These are phyloP conservation scores for Diaporthe sp. DNA, from an alignment of 2,329 filamentous ascomycete species.

Conservation along the genomic window DNA sequence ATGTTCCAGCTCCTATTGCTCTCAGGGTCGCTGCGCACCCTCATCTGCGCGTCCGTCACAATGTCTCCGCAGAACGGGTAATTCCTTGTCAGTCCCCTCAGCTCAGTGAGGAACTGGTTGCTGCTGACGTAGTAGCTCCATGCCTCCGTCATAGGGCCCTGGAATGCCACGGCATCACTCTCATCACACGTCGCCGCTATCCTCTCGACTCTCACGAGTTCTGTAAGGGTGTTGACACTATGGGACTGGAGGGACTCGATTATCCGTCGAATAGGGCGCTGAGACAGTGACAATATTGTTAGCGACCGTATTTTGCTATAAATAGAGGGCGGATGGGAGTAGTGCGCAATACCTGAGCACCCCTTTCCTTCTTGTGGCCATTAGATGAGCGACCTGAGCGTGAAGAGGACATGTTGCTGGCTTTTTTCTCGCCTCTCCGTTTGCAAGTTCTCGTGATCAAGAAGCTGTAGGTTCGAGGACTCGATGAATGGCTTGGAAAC, in stretches of 20 bases:
- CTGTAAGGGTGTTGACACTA: slow-evolving; percentile 80
- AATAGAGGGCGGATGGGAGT: background rate
- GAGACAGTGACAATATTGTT: background rate
- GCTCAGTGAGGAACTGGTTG: slow-evolving; percentile 77
- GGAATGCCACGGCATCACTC: slow-evolving; percentile 70
- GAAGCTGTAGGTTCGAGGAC: background rate
- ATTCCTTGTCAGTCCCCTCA: slow-evolving; percentile 75
- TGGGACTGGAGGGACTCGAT: slow-evolving; percentile 75
- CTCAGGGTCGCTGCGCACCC: slow-evolving; percentile 73
- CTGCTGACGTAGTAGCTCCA: slow-evolving; percentile 81
- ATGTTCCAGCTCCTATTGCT: slow-evolving; percentile 82
- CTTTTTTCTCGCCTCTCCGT: background rate
- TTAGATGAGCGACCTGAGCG: slow-evolving; percentile 34
- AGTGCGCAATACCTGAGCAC: slow-evolving; percentile 33
- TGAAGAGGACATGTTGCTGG: slow-evolving; percentile 38
- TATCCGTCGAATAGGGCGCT: slow-evolving; percentile 62
- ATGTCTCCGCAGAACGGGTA: slow-evolving; percentile 78
- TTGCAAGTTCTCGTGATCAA: background rate
- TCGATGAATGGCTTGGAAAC: background rate
- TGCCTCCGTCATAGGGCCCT: slow-evolving; percentile 76
- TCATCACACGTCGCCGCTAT: slow-evolving; percentile 70
- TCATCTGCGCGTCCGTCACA: slow-evolving; percentile 73
- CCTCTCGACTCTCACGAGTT: slow-evolving; percentile 79
- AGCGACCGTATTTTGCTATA: slow-evolving; percentile 5
- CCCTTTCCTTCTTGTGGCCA: slow-evolving; percentile 36